These are phyloP conservation scores for Eucalyptus marginata DNA, from an alignment of 345 rosid genomes.

Conservation along the genomic window DNA sequence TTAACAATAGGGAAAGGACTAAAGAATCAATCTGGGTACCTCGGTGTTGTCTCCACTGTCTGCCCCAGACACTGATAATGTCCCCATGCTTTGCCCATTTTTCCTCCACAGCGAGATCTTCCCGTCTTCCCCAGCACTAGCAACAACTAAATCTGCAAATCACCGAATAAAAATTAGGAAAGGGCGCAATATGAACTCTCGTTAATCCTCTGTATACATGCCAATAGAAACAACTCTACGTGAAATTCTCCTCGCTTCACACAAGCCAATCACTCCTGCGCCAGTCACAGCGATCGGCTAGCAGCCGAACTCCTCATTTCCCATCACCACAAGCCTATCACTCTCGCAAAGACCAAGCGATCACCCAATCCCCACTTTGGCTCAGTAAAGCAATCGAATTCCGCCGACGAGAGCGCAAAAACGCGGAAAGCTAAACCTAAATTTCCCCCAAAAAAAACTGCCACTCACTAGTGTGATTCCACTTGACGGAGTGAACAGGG, in stretches of 20 bases:
- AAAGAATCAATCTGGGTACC: slow-evolving; percentile 12
- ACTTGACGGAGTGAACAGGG: slow-evolving; percentile 77
- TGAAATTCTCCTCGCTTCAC: background rate
- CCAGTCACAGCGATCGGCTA: background rate
- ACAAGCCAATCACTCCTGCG: background rate
- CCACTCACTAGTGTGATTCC: slow-evolving; percentile 87
- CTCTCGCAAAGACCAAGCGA: background rate
- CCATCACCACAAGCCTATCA: background rate
- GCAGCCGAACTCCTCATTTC: background rate
- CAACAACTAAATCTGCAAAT: slow-evolving; percentile 82
- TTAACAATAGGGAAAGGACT: background rate
- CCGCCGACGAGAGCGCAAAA: background rate
- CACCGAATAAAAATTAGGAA: background rate
- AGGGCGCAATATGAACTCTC: background rate
- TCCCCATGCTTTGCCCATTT: slow-evolving; percentile 77
- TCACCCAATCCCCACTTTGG: background rate
- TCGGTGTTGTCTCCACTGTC: slow-evolving; percentile 67
- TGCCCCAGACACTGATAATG: slow-evolving; percentile 59
- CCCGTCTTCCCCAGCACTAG: slow-evolving; percentile 97
- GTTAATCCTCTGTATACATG: background rate
- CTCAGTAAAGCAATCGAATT: background rate
- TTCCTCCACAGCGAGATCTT: slow-evolving; percentile 83
- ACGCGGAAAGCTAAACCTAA: background rate
- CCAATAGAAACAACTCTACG: background rate
- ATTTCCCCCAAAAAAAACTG: background rate